These are phyloP conservation scores for Tuber calosporum DNA, from an alignment of 495 filamentous ascomycete genomes.

Conservation along the genomic window DNA sequence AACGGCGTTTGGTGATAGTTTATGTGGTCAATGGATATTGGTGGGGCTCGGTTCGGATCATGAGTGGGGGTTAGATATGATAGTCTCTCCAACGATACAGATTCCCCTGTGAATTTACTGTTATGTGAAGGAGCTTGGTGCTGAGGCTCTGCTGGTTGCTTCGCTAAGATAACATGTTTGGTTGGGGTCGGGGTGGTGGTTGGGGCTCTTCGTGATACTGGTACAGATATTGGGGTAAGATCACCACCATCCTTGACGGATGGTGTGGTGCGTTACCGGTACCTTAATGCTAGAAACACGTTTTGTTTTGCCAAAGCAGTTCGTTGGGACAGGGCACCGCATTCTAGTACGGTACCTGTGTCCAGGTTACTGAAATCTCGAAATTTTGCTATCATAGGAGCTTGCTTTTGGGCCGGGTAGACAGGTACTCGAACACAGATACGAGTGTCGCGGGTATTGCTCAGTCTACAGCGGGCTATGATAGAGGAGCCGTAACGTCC, in stretches of 20 bases:
- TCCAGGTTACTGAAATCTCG: not conserved
- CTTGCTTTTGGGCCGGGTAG: not conserved
- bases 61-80: not conserved
- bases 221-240: not conserved
- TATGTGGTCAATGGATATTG: not conserved
- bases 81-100: not conserved
- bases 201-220: not conserved
- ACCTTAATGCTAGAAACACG: not conserved
- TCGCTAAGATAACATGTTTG: not conserved
- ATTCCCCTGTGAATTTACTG: not conserved
- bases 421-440: not conserved
- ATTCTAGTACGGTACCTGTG: not conserved
- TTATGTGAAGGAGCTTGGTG: not conserved
- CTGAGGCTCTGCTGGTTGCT: not conserved
- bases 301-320: not conserved
- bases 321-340: not conserved
- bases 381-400: not conserved
- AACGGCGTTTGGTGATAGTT: not conserved
- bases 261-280: not conserved
- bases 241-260: not conserved
- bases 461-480: not conserved
- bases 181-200: not conserved
- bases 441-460: not conserved
- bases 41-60: not conserved
- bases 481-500: not conserved